Percentiles rank a stretch among this genome's conserved stretches.
phyloP scores from a whole-genome alignment of 2,329 filamentous ascomycete species.

The Dryadomyces quercus-mongolicae region DNA sequence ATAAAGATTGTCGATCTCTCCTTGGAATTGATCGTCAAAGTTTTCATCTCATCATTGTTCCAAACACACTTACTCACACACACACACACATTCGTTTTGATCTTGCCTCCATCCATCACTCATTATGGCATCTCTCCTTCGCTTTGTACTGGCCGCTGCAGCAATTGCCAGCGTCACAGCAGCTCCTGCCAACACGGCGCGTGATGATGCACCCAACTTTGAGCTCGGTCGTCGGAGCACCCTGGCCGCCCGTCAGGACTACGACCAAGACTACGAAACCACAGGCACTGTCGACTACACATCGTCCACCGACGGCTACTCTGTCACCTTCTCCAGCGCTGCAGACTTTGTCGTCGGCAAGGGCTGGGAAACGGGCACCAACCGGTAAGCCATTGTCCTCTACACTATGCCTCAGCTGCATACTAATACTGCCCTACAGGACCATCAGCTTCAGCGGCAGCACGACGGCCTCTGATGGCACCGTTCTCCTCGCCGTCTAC shows the following conservation, averaged over 20 bases:
- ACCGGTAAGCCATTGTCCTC: constrained; percentile 25
- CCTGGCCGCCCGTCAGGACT: constrained; percentile 20
- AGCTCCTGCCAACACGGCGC: constrained; percentile 8
- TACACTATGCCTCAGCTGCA: too few relatives aligned
- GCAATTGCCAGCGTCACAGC: constrained; percentile 11
- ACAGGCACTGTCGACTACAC: constrained; percentile 22
- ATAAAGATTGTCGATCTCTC: neutral
- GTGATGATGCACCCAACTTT: constrained; percentile 16
- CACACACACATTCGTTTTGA: neutral
- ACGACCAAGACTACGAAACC: constrained; percentile 29
- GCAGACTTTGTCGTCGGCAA: constrained; percentile 47
- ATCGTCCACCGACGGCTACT: constrained; percentile 22
- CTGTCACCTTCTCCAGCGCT: constrained; percentile 27
- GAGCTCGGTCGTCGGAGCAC: constrained; percentile 12
- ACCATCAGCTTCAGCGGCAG: constrained; percentile 18
- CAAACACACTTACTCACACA: neutral
- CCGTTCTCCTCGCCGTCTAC: constrained; percentile 15
- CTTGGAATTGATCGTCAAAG: neutral
- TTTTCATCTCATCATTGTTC: neutral
- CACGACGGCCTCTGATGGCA: constrained; percentile 14
- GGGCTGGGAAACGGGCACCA: constrained; percentile 41
- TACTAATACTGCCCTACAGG: constrained; percentile 10
- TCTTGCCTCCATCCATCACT: neutral
- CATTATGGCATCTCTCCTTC: constrained; percentile 15
- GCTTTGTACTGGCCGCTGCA: constrained; percentile 14